Evolutionary conservation across 169 alveolate genomes (phyloP).

Genomic region (Eimeria brunetti): DNA sequence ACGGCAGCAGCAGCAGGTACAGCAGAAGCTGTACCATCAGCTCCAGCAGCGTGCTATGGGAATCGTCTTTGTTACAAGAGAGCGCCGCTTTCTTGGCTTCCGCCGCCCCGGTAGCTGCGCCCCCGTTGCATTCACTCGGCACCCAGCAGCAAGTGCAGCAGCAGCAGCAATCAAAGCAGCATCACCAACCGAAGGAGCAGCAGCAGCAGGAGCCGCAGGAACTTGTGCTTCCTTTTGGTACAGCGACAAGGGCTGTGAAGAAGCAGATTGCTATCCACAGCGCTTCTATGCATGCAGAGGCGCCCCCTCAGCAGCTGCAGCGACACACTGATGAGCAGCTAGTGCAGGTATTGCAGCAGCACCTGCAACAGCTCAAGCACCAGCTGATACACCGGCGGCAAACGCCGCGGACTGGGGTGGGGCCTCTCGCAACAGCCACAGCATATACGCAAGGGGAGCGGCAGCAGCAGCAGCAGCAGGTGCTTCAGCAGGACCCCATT

Average conservation of each 20-base stretch:
- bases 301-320: constrained; percentile 26
- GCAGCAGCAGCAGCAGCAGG: not conserved
- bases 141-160: not conserved
- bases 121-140: not conserved
- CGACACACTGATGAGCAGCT: constrained; percentile 45
- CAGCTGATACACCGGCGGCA: constrained; percentile 21
- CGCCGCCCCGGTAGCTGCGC: not conserved
- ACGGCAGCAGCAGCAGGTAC: constrained; percentile 22
- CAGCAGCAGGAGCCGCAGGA: constrained; percentile 24
- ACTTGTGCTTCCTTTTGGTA: not conserved
- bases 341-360: constrained; percentile 56
- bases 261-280: constrained; percentile 13
- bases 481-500: not conserved
- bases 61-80: constrained; percentile 15
- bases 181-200: not conserved
- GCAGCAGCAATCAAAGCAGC: constrained; percentile 27
- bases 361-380: constrained; percentile 18
- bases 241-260: constrained; percentile 2
- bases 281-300: constrained; percentile 31
- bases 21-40: not conserved
- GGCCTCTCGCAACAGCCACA: not conserved
- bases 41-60: constrained; percentile 26
- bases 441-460: not conserved
- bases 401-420: not conserved
- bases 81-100: constrained; percentile 43